These are phyloP conservation scores for Fomitopsis schrenkii DNA, from an alignment of 1,284 basidiomycete genomes.

Conservation along the genomic window DNA sequence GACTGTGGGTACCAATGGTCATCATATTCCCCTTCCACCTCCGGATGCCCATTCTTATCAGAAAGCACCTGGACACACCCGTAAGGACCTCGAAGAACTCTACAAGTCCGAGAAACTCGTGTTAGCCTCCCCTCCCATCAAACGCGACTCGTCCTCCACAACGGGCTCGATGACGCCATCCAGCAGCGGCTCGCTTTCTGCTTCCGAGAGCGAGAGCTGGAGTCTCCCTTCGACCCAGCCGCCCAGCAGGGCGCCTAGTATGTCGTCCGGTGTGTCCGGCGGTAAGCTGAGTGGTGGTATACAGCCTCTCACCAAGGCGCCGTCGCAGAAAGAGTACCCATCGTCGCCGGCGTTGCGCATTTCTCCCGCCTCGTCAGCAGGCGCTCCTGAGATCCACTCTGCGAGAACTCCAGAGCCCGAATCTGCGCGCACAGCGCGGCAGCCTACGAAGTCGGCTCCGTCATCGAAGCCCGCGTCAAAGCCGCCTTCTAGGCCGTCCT, in stretches of 20 bases:
- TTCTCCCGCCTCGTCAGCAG: slow-evolving; percentile 24
- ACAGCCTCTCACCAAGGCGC: slow-evolving; percentile 18
- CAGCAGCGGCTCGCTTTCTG: slow-evolving; percentile 41
- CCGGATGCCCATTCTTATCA: slow-evolving; percentile 47
- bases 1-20: slow-evolving; percentile 11
- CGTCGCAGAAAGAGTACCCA: slow-evolving; percentile 9
- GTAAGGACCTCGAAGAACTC: slow-evolving; percentile 36
- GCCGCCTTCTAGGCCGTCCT: slow-evolving; percentile 21
- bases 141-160: slow-evolving; percentile 28
- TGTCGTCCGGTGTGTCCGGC: slow-evolving; percentile 49
- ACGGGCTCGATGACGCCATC: slow-evolving; percentile 35
- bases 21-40: slow-evolving; percentile 48
- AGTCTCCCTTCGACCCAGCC: slow-evolving; percentile 61
- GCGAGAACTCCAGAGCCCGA: slow-evolving; percentile 15
- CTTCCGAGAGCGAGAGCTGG: slow-evolving; percentile 55
- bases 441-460: slow-evolving; percentile 11
- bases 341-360: slow-evolving; percentile 22
- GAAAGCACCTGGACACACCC: slow-evolving; percentile 55
- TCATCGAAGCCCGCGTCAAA: neutral
- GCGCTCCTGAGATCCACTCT: slow-evolving; percentile 4
- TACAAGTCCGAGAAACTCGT: slow-evolving; percentile 14
- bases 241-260: slow-evolving; percentile 42
- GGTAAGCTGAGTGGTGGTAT: slow-evolving; percentile 32
- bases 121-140: slow-evolving; percentile 22
- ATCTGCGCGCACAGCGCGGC: slow-evolving; percentile 19